Percentiles rank a stretch among this genome's conserved stretches.
Evolutionary conservation across 257 asterid species (phyloP).

Genomic region (Solanum sparsipilum): DNA sequence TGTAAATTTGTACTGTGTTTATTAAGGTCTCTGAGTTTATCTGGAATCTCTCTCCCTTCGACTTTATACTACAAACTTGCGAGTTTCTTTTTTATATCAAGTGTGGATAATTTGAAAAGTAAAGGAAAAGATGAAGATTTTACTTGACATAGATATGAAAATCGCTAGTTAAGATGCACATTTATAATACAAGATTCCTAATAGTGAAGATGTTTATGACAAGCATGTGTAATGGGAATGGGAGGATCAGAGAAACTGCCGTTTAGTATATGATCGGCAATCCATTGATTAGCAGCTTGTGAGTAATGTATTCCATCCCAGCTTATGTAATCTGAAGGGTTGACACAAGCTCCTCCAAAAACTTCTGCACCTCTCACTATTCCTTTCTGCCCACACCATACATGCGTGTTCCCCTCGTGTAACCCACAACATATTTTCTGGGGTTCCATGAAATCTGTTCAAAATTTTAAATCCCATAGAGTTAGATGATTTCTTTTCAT

Average conservation of each 20-base stretch:
- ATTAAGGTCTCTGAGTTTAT: background rate
- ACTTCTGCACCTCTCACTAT: slow-evolving; percentile 44
- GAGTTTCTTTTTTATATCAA: background rate
- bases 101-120: background rate
- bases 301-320: slow-evolving; percentile 84
- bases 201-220: slow-evolving; percentile 13
- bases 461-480: background rate
- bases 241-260: slow-evolving; percentile 61
- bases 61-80: background rate
- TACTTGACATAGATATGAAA: background rate
- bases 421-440: slow-evolving; percentile 52
- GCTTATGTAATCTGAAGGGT: slow-evolving; percentile 42
- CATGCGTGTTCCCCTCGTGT: slow-evolving; percentile 35
- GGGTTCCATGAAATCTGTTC: slow-evolving; percentile 54
- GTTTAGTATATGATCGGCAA: slow-evolving; percentile 28
- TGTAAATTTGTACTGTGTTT: background rate
- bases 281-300: slow-evolving; percentile 67
- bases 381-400: slow-evolving; percentile 55
- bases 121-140: background rate
- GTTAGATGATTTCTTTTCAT: background rate
- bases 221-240: slow-evolving; percentile 23
- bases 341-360: slow-evolving; percentile 42
- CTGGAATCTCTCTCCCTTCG: background rate
- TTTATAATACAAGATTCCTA: background rate
- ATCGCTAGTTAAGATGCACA: background rate